Conservation (phyloP, 2,329 filamentous ascomycete genomes). For the Aspergillus calidoustus region DNA sequence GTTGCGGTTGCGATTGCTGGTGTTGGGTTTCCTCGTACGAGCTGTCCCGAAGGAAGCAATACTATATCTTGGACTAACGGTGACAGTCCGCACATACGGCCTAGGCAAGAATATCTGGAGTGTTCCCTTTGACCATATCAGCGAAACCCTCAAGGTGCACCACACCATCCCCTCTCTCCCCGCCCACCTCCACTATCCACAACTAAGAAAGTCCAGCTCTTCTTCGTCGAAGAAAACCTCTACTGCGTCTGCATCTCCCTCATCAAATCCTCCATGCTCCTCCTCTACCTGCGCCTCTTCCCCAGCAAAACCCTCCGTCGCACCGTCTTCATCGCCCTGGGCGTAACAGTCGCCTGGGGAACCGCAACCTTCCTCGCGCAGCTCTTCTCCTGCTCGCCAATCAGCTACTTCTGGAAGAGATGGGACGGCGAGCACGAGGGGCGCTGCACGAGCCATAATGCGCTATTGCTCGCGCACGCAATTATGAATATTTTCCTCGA, state of each 20-base stretch:
- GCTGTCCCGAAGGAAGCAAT: too few relatives aligned
- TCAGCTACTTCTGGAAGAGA: not conserved
- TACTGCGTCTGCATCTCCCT: not conserved
- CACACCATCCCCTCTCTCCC: not conserved
- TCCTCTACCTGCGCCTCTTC: constrained; percentile 12
- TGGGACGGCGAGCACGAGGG: constrained; percentile 10
- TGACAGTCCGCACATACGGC: not conserved
- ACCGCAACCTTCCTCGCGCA: not conserved
- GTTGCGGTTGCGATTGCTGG: not conserved
- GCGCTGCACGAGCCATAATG: not conserved
- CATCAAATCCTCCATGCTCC: constrained; percentile 6
- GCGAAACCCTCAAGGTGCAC: not conserved
- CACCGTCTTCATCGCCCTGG: not conserved
- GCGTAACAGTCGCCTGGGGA: not conserved
- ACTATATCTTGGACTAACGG: not conserved
- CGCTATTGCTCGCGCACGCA: not conserved
- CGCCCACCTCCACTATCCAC: not conserved
- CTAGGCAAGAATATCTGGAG: constrained; percentile 12
- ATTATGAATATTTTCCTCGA: constrained; percentile 3
- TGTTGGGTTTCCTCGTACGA: not conserved
- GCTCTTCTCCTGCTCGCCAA: not conserved
- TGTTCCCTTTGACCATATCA: constrained; percentile 4
- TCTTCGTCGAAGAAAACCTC: constrained; percentile 5
- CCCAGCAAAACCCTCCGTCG: not conserved
- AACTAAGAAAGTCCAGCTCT: not conserved